A percentile compares a stretch with the other conserved stretches of the same genome.
Conservation (phyloP, 768 basidiomycete genomes). For the Terana coerulea region DNA sequence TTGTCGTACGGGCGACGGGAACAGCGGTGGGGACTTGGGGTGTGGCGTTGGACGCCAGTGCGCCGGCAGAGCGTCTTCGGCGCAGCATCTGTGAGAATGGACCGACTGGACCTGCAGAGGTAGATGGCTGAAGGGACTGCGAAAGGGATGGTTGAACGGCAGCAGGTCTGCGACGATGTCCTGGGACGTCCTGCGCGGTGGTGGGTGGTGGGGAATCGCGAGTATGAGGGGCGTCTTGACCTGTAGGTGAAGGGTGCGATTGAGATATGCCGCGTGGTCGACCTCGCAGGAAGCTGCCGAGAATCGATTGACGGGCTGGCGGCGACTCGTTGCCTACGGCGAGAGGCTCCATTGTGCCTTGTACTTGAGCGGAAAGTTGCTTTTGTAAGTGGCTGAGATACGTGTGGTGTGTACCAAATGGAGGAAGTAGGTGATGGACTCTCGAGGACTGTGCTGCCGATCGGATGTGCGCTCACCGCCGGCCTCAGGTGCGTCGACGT, state of each 20-base stretch:
- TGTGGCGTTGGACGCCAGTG: conserved; percentile 33
- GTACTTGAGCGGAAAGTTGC: not conserved
- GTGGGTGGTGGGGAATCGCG: conserved; percentile 42
- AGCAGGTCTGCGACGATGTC: conserved; percentile 38
- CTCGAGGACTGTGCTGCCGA: not conserved
- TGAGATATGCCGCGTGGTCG: conserved; percentile 66
- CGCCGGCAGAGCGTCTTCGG: conserved; percentile 61
- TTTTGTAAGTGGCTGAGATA: not conserved
- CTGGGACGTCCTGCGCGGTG: conserved; percentile 26
- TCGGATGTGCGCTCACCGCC: too few relatives aligned
- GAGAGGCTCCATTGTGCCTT: conserved; percentile 25
- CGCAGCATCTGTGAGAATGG: conserved; percentile 60
- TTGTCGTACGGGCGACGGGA: conserved; percentile 22
- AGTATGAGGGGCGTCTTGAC: conserved; percentile 32
- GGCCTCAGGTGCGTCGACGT: too few relatives aligned
- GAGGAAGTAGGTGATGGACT: conserved; percentile 1
- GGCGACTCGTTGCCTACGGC: conserved; percentile 27
- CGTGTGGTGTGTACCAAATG: not conserved
- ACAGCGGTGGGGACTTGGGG: conserved; percentile 24
- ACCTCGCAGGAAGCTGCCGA: conserved; percentile 68
- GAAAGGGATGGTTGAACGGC: conserved; percentile 23
- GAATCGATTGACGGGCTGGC: conserved; percentile 55
- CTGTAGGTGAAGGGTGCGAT: conserved; percentile 41
- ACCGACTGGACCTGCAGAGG: conserved; percentile 32
- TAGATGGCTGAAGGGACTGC: conserved; percentile 33